These are phyloP conservation scores for Pueraria montana DNA, from an alignment of 306 rosid genomes.

Conservation along the genomic window DNA sequence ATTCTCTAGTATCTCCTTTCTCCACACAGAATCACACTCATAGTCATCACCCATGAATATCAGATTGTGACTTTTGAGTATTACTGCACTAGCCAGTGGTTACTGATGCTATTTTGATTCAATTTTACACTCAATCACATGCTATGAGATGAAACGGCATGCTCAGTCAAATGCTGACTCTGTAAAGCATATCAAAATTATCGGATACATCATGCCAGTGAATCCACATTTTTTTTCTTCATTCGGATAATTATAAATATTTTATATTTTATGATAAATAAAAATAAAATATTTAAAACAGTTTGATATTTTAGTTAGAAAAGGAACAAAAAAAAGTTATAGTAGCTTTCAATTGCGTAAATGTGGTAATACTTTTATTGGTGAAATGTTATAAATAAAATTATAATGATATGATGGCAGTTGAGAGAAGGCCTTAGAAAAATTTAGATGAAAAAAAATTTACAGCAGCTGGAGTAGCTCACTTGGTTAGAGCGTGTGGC, in stretches of 20 bases:
- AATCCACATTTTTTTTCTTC: background rate
- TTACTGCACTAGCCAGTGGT: slow-evolving; percentile 11
- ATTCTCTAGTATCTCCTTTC: background rate
- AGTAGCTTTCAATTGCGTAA: background rate
- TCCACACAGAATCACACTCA: background rate
- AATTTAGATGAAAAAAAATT: background rate
- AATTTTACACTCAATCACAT: slow-evolving; percentile 16
- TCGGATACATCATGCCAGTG: background rate
- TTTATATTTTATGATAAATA: background rate
- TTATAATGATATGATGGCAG: background rate
- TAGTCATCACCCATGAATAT: slow-evolving; percentile 1
- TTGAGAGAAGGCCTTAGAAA: too few relatives aligned
- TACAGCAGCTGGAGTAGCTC: slow-evolving; percentile 74
- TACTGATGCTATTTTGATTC: background rate
- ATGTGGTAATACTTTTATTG: background rate
- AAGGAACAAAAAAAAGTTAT: background rate
- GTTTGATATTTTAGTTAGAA: background rate
- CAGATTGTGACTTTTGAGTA: background rate
- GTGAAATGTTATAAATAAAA: background rate
- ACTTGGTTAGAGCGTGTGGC: slow-evolving; percentile 92
- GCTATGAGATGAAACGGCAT: background rate
- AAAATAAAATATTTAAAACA: background rate
- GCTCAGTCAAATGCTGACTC: slow-evolving; percentile 17
- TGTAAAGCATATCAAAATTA: too few relatives aligned
- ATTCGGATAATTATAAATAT: background rate